Percentiles rank a stretch among this genome's conserved stretches.
phyloP scores from a whole-genome alignment of 495 filamentous ascomycete species.

The Platismatia glauca region DNA sequence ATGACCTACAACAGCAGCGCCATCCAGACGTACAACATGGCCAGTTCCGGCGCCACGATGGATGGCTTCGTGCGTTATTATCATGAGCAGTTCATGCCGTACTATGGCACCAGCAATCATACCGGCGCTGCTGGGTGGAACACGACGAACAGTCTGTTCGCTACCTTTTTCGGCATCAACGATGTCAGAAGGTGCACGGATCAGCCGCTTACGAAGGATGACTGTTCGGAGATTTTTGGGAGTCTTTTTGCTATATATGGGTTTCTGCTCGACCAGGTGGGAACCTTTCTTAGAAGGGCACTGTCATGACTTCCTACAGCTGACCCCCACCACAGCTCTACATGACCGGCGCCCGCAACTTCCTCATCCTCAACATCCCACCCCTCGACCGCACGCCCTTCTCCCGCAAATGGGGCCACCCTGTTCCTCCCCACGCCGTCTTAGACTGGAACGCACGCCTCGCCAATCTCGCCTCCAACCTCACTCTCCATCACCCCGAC shows the following conservation, averaged over 20 bases:
- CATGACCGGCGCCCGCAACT: conserved; percentile 56
- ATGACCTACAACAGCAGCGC: conserved; percentile 51
- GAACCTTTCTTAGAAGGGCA: background rate
- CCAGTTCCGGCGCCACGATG: conserved; percentile 61
- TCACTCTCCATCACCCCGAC: background rate
- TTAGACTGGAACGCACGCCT: conserved; percentile 1
- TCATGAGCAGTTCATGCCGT: background rate
- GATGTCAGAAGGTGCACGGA: conserved; percentile 6
- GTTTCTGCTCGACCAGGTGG: conserved; percentile 1
- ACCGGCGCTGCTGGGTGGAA: conserved; percentile 4
- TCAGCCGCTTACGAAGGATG: background rate
- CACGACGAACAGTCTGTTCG: conserved; percentile 9
- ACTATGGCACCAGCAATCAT: conserved; percentile 1
- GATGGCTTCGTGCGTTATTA: conserved; percentile 28
- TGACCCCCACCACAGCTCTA: conserved; percentile 38
- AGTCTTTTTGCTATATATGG: conserved; percentile 9
- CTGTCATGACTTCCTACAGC: background rate
- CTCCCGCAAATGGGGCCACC: conserved; percentile 1
- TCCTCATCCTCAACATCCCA: conserved; percentile 62
- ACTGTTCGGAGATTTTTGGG: background rate
- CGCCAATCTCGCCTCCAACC: background rate
- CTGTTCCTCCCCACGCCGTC: background rate
- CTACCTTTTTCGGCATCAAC: conserved; percentile 19
- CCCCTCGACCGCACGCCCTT: conserved; percentile 44
- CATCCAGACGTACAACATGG: conserved; percentile 58